A percentile compares a stretch with the other conserved stretches of the same genome.
Evolutionary conservation across 768 basidiomycete genomes (phyloP).

Genomic region (Trametes sanguinea): DNA sequence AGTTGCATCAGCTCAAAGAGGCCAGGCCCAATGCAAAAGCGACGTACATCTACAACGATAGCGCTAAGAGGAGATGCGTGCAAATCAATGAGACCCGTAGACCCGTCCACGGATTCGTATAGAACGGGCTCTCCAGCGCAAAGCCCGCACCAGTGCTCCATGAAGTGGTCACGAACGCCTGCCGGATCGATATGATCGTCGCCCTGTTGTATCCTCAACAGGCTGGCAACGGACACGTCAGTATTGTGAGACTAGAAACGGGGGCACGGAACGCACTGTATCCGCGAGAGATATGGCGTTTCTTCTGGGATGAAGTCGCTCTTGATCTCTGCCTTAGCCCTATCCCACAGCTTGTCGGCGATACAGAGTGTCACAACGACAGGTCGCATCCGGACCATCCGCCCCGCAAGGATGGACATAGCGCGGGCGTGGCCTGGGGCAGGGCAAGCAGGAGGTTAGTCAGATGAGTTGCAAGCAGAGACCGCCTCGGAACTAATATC

Average conservation of each 20-base stretch:
- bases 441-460: too few species aligned
- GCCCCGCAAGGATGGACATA: constrained; percentile 13
- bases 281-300: background rate
- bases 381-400: constrained; percentile 12
- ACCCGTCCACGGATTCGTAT: background rate
- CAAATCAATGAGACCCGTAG: background rate
- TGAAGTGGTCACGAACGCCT: background rate
- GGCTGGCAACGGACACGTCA: background rate
- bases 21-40: background rate
- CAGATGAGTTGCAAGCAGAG: background rate
- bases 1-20: background rate
- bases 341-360: background rate
- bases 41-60: background rate
- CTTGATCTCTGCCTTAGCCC: constrained; percentile 13
- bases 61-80: background rate
- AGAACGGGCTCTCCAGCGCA: background rate
- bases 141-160: background rate
- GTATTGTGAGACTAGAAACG: too few species aligned
- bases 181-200: background rate
- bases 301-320: background rate
- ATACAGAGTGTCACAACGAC: constrained; percentile 14
- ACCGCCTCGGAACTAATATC: too few species aligned
- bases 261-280: background rate
- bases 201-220: background rate
- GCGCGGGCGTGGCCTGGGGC: constrained; percentile 17